Base-by-base conservation (phyloP, 2,329 filamentous ascomycete genomes). In the Colletotrichum sp. region DNA sequence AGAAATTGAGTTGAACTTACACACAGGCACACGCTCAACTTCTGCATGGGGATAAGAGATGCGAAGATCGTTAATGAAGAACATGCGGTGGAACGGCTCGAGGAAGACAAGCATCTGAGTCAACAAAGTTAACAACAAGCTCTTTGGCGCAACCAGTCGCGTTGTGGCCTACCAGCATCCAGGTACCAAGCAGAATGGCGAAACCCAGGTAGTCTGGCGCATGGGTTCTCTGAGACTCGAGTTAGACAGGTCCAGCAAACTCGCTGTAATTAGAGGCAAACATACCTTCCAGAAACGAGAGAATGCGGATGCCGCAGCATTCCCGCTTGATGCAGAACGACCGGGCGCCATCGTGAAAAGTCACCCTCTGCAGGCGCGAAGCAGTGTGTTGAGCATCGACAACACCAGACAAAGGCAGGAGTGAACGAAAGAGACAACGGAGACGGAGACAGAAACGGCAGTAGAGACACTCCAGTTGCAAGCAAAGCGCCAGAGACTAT, bases 1-100 rank as follows among this genome's bases (percentile, higher is more conserved):
- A 8, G 21, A 44, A 8, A 36, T 44, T 60, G n/a, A 26, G 39
- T n/a, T n/a, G 26, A 36, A 87, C 93, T 79, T 88, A 94, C 93
- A 83, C 16, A 98, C 92, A 9, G 95, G 89, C 0, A 99, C 97
- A 77, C 96, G 92, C 85, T 99, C 96, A 67, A 94, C 86, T 72
- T 94, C 89, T 26, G 97, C 95, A 85, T 98, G 94, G 1, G 97
- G 97, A 81, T 94, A 98, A 78, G 95, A 93, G 76, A 99, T 95
- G 66, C 92, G 89, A 28, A 95, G 90, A 83, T 99, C 95, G 83
- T 96, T 94, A 77, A 99, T 91, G 78, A 92, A 94, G 87, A 99
- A 99, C 92, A 98, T 94, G 85, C 95, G 95, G 84, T 99, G 96
- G 83, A 99, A 99, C 0, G 97, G 97, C 76, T 93, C 93, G 80